A percentile compares a stretch with the other conserved stretches of the same genome.
Conservation (phyloP, 345 rosid species). For the Aethionema arabicum region DNA sequence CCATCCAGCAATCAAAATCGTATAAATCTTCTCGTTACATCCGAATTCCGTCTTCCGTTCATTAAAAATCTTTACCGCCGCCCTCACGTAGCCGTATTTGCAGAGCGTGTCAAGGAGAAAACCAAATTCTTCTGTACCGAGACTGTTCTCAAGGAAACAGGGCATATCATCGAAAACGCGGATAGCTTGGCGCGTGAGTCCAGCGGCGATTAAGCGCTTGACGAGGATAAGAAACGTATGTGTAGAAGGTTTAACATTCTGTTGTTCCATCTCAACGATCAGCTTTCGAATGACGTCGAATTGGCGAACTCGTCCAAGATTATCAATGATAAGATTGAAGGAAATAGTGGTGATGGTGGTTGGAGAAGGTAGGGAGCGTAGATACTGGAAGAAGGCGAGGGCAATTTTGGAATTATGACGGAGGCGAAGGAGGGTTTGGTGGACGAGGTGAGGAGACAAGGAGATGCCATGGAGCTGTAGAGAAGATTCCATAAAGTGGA, state of each 20-base stretch:
- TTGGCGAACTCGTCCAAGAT: constrained; percentile 67
- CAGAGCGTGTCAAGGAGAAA: constrained; percentile 76
- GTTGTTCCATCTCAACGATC: constrained; percentile 61
- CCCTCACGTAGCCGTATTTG: constrained; percentile 67
- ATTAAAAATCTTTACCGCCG: constrained; percentile 63
- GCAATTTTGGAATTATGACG: constrained; percentile 71
- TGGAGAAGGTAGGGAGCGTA: constrained; percentile 42
- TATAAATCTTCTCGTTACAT: constrained; percentile 53
- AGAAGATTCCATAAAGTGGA: constrained; percentile 74
- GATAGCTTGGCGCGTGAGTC: constrained; percentile 82
- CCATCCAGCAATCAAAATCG: constrained; percentile 75
- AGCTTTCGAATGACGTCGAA: constrained; percentile 83
- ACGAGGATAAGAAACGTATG: constrained; percentile 64
- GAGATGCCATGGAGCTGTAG: constrained; percentile 75
- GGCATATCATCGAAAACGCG: constrained; percentile 75
- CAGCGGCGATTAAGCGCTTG: constrained; percentile 74
- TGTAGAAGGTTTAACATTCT: constrained; percentile 36
- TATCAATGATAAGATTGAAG: constrained; percentile 50
- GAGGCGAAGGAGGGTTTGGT: constrained; percentile 91
- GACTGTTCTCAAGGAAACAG: constrained; percentile 42
- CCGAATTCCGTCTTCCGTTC: constrained; percentile 45
- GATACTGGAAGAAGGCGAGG: constrained; percentile 31
- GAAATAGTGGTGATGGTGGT: constrained; percentile 16
- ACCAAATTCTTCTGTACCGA: constrained; percentile 39
- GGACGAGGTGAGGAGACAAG: constrained; percentile 53